Base-by-base conservation (phyloP, 2,329 filamentous ascomycete species). In the Fusarium pilosicola region DNA sequence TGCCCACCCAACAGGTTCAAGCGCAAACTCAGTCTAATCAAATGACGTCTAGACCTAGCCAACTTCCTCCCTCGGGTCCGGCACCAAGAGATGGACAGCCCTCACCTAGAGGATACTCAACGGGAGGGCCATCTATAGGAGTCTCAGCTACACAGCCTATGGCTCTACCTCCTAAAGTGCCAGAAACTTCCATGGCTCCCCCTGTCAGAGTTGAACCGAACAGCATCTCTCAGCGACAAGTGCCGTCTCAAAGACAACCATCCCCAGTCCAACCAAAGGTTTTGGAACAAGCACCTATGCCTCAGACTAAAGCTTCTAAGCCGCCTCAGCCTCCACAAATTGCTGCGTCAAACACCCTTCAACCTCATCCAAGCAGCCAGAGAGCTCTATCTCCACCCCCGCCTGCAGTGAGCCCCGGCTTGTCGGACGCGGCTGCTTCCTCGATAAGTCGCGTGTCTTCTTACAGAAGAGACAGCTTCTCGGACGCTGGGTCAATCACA, bases 401-500 rank as follows among this genome's bases (percentile, higher is more conserved):
- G 6, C 62, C 55, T 26, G 65, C 75, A 32, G 65, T 55, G 8
- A 78, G 71, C 22, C 76, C 76, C 34, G 60, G 68, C 5, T 60
- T 68, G 7, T 67, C 65, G 14, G 75, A 77, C 22, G 14, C 54
- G 18, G 63, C 54, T 3, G 57, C 54, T n/a, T 57, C 76, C 28
- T 60, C 76, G 10, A 49, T 74, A 28, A 68, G 72, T 24, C 67
- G 58, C 32, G 63, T 68, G 24, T 66, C 73, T 26, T 73, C 75
- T 30, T 60, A 68, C 3, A 67, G 60, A 38, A 70, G 70, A 42
- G 75, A 76, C 8, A 78, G 69, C 26, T 57, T 78, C 38, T 78
- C 76, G 13, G 76, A 78, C 15, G 65, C 76, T 10, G 76, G 62
- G 5, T 78, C 76, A 15, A 74, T 78, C 45, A 76, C 71, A 8